Base-by-base conservation (phyloP, 768 basidiomycete species). In the Neoboletus brunneissimus region DNA sequence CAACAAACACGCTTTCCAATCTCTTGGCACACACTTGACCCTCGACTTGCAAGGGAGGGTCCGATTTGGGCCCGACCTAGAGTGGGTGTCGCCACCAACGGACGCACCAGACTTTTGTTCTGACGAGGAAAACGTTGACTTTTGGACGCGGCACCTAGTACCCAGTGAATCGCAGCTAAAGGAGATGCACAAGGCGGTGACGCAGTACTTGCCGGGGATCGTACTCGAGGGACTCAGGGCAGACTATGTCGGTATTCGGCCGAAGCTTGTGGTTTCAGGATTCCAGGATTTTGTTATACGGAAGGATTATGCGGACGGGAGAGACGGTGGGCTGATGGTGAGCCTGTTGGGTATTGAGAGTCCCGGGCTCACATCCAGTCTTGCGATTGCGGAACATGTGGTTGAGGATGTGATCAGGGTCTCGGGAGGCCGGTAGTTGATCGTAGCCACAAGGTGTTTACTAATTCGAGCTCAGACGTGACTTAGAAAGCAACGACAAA, bases 11-110 rank as follows among this genome's bases (percentile, higher is more conserved):
- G 79, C 83, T 8, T 90, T 96, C 67, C 87, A 91, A 57, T 89
- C 90, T 4, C 79, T 98, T 8, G 96, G 97, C 4, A 95, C 94
- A 12, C 97, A 98, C 73, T 77, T 98, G 25, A 94, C 93, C 27
- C 74, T 98, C 42, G 92, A 94, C 70, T 67, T 98, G 58, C 81
- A 87, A 47, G 89, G 91, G 0, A 88, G 89, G 58, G 81, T 98
- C 51, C 83, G 85, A 31, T 98, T 98, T 71, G 96, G 96, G 0
- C 96, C 96, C 5, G 93, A 98, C 66, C 79, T 97, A 16, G 88
- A 97, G 68, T 92, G 91, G 89, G 77, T 97, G 62, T 76, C 80
- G 3, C 84, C 86, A 3, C 80, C 81, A 25, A 55, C 69, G 6
- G 46, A 60, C 22, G 60, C 65, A 48, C 52, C 50, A 6, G 65